Evolutionary conservation across 129 eudicot genomes (phyloP).

Genomic region (Pseudognaphalium luteoalbum): DNA sequence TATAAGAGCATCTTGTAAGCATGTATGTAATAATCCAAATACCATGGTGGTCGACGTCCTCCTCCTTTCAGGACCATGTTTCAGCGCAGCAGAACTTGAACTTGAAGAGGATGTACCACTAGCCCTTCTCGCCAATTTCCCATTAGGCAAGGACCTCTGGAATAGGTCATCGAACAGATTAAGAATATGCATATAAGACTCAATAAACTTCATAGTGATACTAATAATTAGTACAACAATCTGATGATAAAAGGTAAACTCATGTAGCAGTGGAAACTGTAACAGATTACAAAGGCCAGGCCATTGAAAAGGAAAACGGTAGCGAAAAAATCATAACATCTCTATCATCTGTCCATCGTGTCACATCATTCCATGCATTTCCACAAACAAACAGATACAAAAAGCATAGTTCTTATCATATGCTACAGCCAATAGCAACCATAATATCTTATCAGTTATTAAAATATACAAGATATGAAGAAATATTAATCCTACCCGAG

Average conservation of each 20-base stretch:
- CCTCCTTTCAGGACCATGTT: slow-evolving; percentile 63
- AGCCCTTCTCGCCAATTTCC: slow-evolving; percentile 57
- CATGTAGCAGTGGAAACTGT: slow-evolving; percentile 12
- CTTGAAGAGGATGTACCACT: slow-evolving; percentile 57
- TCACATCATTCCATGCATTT: neutral
- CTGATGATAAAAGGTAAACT: neutral
- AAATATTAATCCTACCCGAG: slow-evolving; percentile 56
- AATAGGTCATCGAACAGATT: slow-evolving; percentile 25
- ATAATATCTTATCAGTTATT: slow-evolving; percentile 11
- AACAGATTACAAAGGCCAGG: slow-evolving; percentile 5
- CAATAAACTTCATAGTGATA: neutral
- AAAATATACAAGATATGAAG: neutral
- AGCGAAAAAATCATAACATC: neutral
- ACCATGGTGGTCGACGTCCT: slow-evolving; percentile 61
- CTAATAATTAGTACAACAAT: slow-evolving; percentile 6
- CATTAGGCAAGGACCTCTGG: slow-evolving; percentile 60
- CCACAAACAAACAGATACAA: neutral
- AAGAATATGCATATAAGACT: slow-evolving; percentile 5
- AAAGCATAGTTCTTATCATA: neutral
- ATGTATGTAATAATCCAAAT: slow-evolving; percentile 18
- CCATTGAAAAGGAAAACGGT: neutral
- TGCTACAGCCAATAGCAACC: slow-evolving; percentile 23
- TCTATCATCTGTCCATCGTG: neutral
- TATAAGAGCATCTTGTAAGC: neutral
- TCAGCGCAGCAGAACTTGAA: slow-evolving; percentile 53